A percentile compares a stretch with the other conserved stretches of the same genome.
These are phyloP conservation scores for Cicer pinnatifidum DNA, from an alignment of 306 rosid genomes.

Conservation along the genomic window DNA sequence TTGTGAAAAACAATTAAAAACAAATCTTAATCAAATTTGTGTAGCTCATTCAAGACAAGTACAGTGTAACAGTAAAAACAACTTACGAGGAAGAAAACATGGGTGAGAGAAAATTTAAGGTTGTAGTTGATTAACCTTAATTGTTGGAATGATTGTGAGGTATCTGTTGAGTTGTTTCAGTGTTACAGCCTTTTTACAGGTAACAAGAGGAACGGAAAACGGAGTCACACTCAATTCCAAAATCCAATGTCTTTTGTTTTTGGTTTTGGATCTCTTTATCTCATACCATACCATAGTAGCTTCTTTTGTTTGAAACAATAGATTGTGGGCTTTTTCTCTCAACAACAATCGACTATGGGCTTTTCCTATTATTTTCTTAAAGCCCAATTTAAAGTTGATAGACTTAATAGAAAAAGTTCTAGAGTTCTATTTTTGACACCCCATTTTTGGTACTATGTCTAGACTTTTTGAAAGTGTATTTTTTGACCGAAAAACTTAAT, in stretches of 20 bases:
- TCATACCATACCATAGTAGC: neutral
- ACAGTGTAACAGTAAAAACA: conserved; percentile 23
- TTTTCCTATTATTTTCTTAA: too few species aligned
- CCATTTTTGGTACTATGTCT: too few species aligned
- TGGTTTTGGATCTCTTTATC: neutral
- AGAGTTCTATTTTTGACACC: too few species aligned
- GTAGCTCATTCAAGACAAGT: conserved; percentile 23
- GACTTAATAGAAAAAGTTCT: too few species aligned
- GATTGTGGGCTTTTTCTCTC: neutral
- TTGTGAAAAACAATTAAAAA: conserved; percentile 47
- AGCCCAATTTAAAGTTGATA: too few species aligned
- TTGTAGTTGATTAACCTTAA: conserved; percentile 69
- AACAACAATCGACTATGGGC: too few species aligned
- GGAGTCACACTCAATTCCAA: neutral
- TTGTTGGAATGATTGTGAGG: conserved; percentile 30
- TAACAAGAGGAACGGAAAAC: conserved; percentile 17
- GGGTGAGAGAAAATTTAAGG: conserved; percentile 50
- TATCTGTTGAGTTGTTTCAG: conserved; percentile 23
- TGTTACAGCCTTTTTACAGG: conserved; percentile 8
- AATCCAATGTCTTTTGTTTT: neutral
- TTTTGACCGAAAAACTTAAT: too few species aligned
- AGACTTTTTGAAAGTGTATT: too few species aligned
- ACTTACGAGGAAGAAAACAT: neutral
- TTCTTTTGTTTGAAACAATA: neutral
- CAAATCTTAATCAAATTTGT: conserved; percentile 39